Base-by-base conservation (phyloP, 2,329 filamentous ascomycete genomes). In the Paracorniculantispora psalliotae region DNA sequence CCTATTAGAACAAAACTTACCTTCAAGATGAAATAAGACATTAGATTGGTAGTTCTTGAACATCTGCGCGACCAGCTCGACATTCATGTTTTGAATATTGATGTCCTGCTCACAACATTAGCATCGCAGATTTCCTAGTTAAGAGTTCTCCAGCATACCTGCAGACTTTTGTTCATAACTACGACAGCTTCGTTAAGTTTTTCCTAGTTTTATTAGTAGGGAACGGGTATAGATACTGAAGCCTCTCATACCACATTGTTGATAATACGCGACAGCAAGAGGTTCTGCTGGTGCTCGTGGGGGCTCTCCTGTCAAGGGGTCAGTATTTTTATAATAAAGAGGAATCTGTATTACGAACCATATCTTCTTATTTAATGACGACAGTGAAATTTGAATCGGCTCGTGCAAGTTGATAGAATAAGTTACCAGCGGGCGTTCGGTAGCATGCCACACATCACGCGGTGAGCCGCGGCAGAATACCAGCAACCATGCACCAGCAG, bases 31-130 rank as follows among this genome's bases (percentile, higher is more conserved):
- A 72, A 99, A 97, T 6, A 97, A 78, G 15, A 97, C 93, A 67
- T 97, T 99, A 12, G 92, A 96, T 73, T 97, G 92, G 72, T 99
- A 99, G 76, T 97, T 99, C 79, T 97, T 97, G 81, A 97, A 99
- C 94, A 99, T 99, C 71, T 97, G 93, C 1, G 93, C 92, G 5
- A 97, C 94, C 2, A 97, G 82, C 76, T 97, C 94, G 37, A 97
- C 91, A 70, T 99, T 96, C 92, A 97, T 97, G 73, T 97, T 99
- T 69, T 96, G 90, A 59, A 97, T 88, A 70, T 97, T 97, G 81
- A 97, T 97, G 66, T 97, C 93, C 90, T 96, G 66, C 3, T 2
- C 8, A 13, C 15, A 15, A 19, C 9, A 37, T 62, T 26, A 61
- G 44, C 62, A 23, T 62, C 57, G n/a, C 44, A 9, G 1, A 26